Evolutionary conservation across 2,329 filamentous ascomycete genomes (phyloP).

Genomic region (Hypomyces perniciosus): DNA sequence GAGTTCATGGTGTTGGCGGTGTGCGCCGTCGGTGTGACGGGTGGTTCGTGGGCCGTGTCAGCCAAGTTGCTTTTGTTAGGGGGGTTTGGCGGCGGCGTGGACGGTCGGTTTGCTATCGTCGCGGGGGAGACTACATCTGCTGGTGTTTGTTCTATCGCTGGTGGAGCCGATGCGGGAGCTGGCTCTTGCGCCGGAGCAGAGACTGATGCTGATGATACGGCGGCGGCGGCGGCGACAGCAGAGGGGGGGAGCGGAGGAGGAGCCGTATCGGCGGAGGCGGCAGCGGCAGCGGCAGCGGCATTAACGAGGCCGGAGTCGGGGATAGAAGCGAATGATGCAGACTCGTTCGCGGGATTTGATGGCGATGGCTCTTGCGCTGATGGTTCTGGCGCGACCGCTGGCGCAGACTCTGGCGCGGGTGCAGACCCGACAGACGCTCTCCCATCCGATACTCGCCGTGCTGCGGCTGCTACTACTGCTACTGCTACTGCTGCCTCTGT

Average conservation of each 20-base stretch:
- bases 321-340: neutral
- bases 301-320: neutral
- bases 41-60: constrained; percentile 3
- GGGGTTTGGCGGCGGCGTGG: constrained; percentile 13
- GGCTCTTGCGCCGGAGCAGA: constrained; percentile 2
- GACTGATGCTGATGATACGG: neutral
- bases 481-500: neutral
- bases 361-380: neutral
- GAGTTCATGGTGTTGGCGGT: neutral
- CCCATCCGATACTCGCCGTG: neutral
- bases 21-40: constrained; percentile 5
- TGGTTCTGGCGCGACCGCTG: constrained; percentile 4
- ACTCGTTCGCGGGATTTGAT: neutral
- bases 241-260: neutral
- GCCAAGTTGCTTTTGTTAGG: neutral
- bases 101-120: constrained; percentile 2
- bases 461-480: neutral
- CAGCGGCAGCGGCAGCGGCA: neutral
- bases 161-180: neutral
- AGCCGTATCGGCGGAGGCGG: neutral
- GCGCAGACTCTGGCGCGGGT: constrained; percentile 4
- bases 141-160: neutral
- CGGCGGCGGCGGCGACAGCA: neutral
- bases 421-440: neutral
- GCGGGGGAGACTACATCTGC: neutral